These are phyloP conservation scores for Tricladium varicosporioides DNA, from an alignment of 2,329 filamentous ascomycete genomes.

Conservation along the genomic window DNA sequence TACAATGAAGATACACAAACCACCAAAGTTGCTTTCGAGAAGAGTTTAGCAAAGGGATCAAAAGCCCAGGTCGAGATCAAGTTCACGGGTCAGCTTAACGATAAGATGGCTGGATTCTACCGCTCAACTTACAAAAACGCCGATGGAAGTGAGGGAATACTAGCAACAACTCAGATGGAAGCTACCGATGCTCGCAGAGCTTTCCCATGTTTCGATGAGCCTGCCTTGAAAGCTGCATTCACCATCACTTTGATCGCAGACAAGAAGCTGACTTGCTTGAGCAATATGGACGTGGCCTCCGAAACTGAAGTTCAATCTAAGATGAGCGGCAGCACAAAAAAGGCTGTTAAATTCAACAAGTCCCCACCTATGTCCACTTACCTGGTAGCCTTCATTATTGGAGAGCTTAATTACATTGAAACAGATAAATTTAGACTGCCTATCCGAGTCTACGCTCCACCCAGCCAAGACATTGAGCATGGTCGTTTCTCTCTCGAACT, in stretches of 20 bases:
- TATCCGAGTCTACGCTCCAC: conserved; percentile 89
- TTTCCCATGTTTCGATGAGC: conserved; percentile 97
- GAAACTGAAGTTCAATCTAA: conserved; percentile 71
- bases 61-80: conserved; percentile 76
- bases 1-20: conserved; percentile 80
- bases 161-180: conserved; percentile 95
- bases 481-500: conserved; percentile 88
- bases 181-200: conserved; percentile 89
- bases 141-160: conserved; percentile 74
- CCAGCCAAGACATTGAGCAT: conserved; percentile 85
- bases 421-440: conserved; percentile 88
- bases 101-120: conserved; percentile 98
- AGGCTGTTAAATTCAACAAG: conserved; percentile 88
- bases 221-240: conserved; percentile 88
- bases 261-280: conserved; percentile 85
- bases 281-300: conserved; percentile 92
- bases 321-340: conserved; percentile 63
- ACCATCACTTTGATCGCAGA: conserved; percentile 89
- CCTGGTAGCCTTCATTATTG: conserved; percentile 88
- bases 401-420: conserved; percentile 91
- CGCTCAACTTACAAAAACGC: conserved; percentile 86
- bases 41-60: conserved; percentile 68
- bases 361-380: conserved; percentile 96
- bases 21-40: conserved; percentile 75
- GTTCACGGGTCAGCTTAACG: conserved; percentile 79